These are phyloP conservation scores for Recurvomyces mirabilis DNA, from an alignment of 495 filamentous ascomycete species.

Conservation along the genomic window DNA sequence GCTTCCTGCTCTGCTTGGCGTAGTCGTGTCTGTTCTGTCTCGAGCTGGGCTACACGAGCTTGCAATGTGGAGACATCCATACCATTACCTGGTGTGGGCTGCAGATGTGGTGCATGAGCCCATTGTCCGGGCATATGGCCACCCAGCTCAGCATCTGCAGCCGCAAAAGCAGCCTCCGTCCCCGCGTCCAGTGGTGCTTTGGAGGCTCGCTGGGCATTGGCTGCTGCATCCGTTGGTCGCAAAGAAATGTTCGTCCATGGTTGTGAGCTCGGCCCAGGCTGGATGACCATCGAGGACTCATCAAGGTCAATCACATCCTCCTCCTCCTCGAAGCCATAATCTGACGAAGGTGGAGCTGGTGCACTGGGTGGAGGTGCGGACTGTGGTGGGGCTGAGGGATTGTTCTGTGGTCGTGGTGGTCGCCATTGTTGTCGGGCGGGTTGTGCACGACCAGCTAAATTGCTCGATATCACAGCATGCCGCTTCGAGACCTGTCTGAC, in stretches of 20 bases:
- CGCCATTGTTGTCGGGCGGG: no score
- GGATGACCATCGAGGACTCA: conserved; percentile 25
- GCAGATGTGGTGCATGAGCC: conserved; percentile 10
- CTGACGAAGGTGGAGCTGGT: conserved; percentile 25
- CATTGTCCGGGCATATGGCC: conserved; percentile 20
- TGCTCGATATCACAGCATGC: no score
- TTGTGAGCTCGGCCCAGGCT: conserved; percentile 31
- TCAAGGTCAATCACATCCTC: conserved; percentile 33
- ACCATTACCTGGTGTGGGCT: conserved; percentile 3
- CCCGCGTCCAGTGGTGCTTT: conserved; percentile 39
- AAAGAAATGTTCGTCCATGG: neutral
- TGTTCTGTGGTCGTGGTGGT: conserved; percentile 9
- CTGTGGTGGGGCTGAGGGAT: neutral
- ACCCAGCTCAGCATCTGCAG: conserved; percentile 27
- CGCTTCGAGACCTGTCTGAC: no score
- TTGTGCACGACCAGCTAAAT: no score
- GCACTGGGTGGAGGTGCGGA: conserved; percentile 8
- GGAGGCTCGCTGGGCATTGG: conserved; percentile 43
- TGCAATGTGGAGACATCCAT: conserved; percentile 24
- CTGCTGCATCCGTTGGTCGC: conserved; percentile 5
- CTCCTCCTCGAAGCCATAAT: conserved; percentile 32
- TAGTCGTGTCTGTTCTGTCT: conserved; percentile 41
- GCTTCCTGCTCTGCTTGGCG: conserved; percentile 39
- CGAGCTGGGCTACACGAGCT: conserved; percentile 40
- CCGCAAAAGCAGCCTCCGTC: conserved; percentile 21